Evolutionary conservation across 371 early-diverging fungal species (phyloP).

Genomic region (Capillidium rhysosporum): DNA sequence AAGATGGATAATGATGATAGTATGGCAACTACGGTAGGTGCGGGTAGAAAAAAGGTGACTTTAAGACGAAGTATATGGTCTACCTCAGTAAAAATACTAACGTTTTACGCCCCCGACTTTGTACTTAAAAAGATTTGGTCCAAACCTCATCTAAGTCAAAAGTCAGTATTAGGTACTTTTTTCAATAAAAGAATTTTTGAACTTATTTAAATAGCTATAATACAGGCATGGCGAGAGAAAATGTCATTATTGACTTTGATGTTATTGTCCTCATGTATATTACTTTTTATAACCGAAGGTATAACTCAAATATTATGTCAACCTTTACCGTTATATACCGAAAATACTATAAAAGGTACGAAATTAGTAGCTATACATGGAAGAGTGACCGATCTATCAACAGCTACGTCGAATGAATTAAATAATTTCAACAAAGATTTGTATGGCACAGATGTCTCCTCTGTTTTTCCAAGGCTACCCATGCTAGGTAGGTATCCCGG

Average conservation of each 20-base stretch:
- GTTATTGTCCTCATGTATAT: background rate
- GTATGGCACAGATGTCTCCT: constrained; percentile 1
- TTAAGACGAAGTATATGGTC: background rate
- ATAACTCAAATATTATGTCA: background rate
- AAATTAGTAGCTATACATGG: constrained; percentile 1
- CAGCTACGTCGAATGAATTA: background rate
- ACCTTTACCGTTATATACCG: background rate
- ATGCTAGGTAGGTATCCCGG: background rate
- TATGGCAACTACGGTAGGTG: too few relatives aligned
- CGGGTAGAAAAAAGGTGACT: too few relatives aligned
- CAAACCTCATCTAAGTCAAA: background rate
- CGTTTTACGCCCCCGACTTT: background rate
- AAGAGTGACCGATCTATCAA: background rate
- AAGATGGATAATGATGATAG: too few relatives aligned
- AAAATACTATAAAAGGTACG: background rate
- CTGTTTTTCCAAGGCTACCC: background rate
- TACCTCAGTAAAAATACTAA: background rate
- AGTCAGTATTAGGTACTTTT: too few relatives aligned
- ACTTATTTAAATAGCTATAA: background rate
- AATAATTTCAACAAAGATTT: background rate
- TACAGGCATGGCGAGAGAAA: constrained; percentile 2
- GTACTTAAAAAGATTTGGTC: background rate
- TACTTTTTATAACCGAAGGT: background rate
- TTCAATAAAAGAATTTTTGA: background rate
- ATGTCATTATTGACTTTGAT: background rate